Percentiles rank a stretch among this genome's conserved stretches.
Evolutionary conservation across 2,329 filamentous ascomycete species (phyloP).

Genomic region (Kalmusia sp.): DNA sequence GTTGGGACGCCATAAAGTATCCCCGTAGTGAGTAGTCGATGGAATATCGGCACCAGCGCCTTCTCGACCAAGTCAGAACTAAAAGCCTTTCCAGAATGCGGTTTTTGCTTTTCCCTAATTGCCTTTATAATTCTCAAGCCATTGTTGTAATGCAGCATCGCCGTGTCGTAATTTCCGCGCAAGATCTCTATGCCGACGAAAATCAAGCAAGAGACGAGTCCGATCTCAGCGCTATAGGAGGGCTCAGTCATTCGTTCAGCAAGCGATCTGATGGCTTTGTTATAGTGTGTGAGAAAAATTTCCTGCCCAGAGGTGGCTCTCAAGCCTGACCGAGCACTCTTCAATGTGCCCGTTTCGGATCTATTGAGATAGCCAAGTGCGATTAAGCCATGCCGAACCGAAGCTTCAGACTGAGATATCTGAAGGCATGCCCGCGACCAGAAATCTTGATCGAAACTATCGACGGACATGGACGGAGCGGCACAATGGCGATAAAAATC

Average conservation of each 20-base stretch:
- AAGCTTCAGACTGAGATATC: conserved; percentile 50
- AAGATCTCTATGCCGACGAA: conserved; percentile 55
- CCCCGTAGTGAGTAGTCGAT: conserved; percentile 23
- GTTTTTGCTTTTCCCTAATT: conserved; percentile 10
- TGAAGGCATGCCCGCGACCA: conserved; percentile 53
- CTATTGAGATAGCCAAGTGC: conserved; percentile 49
- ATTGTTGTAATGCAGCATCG: conserved; percentile 52
- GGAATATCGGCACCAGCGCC: conserved; percentile 30
- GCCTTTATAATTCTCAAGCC: conserved; percentile 48
- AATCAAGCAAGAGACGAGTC: conserved; percentile 52
- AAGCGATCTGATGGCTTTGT: conserved; percentile 46
- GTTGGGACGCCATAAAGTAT: conserved; percentile 24
- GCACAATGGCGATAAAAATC: conserved; percentile 54
- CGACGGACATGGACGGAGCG: conserved; percentile 42
- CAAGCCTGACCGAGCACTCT: conserved; percentile 22
- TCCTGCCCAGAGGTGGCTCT: conserved; percentile 16
- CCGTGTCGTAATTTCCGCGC: conserved; percentile 50
- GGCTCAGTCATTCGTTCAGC: conserved; percentile 41
- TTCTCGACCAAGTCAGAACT: conserved; percentile 19
- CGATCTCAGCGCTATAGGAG: conserved; percentile 42
- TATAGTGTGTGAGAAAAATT: conserved; percentile 50
- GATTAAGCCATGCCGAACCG: conserved; percentile 52
- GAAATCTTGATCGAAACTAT: conserved; percentile 41
- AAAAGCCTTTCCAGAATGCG: not conserved
- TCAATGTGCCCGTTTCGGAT: conserved; percentile 28